phyloP scores from a whole-genome alignment of 768 basidiomycete genomes.

The Hydnomerulius pinastri region DNA sequence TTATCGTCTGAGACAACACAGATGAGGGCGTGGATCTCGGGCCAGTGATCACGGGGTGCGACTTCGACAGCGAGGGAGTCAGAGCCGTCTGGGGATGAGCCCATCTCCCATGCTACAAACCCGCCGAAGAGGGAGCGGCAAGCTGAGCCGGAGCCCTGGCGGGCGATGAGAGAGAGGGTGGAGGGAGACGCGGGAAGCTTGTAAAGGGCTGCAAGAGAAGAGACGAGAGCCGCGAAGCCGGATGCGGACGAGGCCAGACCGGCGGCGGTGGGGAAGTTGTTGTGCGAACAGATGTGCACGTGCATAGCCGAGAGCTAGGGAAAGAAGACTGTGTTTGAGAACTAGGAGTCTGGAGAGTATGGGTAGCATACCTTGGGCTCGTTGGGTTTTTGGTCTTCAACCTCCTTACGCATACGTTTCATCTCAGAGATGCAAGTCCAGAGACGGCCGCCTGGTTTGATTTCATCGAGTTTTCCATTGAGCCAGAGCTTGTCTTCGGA shows the following conservation, averaged over 20 bases:
- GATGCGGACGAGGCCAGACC: conserved; percentile 97
- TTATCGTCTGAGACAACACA: conserved; percentile 96
- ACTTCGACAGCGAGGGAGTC: conserved; percentile 91
- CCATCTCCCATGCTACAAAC: conserved; percentile 88
- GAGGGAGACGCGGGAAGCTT: conserved; percentile 75
- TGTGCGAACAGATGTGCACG: conserved; percentile 91
- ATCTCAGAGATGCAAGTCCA: conserved; percentile 87
- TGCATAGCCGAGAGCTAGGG: conserved; percentile 63
- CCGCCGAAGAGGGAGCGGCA: conserved; percentile 98
- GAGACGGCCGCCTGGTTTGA: conserved; percentile 77
- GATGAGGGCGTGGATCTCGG: conserved; percentile 94
- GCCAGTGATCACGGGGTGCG: conserved; percentile 87
- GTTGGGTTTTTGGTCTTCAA: conserved; percentile 70
- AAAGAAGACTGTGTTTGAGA: conserved; percentile 13
- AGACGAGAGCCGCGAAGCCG: conserved; percentile 93
- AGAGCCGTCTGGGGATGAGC: conserved; percentile 58
- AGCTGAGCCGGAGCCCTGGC: conserved; percentile 97
- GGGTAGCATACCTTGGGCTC: conserved; percentile 61
- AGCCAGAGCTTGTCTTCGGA: conserved; percentile 86
- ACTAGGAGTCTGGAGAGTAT: conserved; percentile 12
- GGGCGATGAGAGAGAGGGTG: conserved; percentile 87
- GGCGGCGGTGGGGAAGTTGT: conserved; percentile 99
- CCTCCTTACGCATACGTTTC: conserved; percentile 69
- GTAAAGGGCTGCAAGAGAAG: conserved; percentile 88
- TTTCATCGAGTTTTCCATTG: conserved; percentile 89